Evolutionary conservation across 1,139 yeast genomes (phyloP), one percentile per base, ranked within the genome.

Genomic region (Meyerozyma smithsonii): DNA sequence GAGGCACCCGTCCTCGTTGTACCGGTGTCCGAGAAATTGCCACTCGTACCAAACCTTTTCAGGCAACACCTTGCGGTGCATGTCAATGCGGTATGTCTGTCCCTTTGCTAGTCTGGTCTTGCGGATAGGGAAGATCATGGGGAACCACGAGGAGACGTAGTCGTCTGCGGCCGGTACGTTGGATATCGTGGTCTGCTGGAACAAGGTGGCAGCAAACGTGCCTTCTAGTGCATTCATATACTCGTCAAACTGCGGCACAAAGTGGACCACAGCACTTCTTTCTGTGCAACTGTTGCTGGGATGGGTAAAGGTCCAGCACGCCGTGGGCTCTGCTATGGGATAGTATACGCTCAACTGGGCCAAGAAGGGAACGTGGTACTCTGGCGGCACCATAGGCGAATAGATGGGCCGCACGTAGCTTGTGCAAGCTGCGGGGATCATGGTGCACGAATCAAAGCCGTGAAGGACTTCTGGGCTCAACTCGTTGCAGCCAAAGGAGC

Each of bases 401-500:
- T 75, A 77, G 0, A 84, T 73, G 0, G 96, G 96, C 3, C 83
- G 80, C 10, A 85, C 54, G 44, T 66, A 77, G 11, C 84, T 72
- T 1, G 81, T 58, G 50, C 83, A 81, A 6, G 72, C 64, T 37
- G 71, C 63, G 1, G 97, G 97, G 24, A 89, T 87, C 61, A 75
- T 69, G 11, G 77, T 58, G 1, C 24, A 33, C 5, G 28, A 38
- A n/a, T n/a, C n/a, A 10, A 44, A 37, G 8, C 35, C 32, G 17
- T 55, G 50, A 4, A 81, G 50, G 42, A 94, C 82, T 54, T 90
- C 97, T 0, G 97, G 97, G 11, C 87, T 73, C 12, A 86, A 67
- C 55, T 90, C 97, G 58, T 90, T 90, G 58, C 94, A 92, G 1
- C 95, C 97, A 63, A 89, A 84, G 5, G 96, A 86, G 2, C 97